phyloP scores from a whole-genome alignment of 768 basidiomycete species.

The Pisolithus microcarpus region DNA sequence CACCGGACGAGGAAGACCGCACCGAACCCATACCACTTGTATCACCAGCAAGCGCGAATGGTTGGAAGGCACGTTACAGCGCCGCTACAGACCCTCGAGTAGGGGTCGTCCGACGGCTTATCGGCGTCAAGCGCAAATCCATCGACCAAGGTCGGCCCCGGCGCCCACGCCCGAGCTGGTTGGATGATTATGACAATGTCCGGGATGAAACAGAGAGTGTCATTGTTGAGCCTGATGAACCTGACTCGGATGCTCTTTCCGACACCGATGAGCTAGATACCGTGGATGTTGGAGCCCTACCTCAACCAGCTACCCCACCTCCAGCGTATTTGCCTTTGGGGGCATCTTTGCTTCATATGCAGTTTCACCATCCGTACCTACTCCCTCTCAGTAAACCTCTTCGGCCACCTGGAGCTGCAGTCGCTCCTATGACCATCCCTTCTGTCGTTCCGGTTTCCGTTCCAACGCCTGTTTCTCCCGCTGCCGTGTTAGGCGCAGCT shows the following conservation, averaged over 20 bases:
- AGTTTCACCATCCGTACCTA: constrained; percentile 58
- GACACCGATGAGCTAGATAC: constrained; percentile 35
- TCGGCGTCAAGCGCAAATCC: constrained; percentile 63
- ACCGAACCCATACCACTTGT: constrained; percentile 19
- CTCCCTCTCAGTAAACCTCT: constrained; percentile 57
- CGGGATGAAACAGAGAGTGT: constrained; percentile 22
- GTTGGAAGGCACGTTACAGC: constrained; percentile 51
- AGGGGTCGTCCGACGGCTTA: constrained; percentile 58
- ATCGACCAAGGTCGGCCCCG: constrained; percentile 31
- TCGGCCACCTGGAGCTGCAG: constrained; percentile 49
- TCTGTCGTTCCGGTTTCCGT: constrained; percentile 44
- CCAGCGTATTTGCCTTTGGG: constrained; percentile 68
- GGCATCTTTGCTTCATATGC: constrained; percentile 57
- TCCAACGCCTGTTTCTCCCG: constrained; percentile 82
- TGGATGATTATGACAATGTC: constrained; percentile 46
- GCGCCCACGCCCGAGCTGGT: constrained; percentile 38
- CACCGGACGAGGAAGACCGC: constrained; percentile 45
- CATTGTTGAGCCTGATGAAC: constrained; percentile 30
- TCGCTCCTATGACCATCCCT: constrained; percentile 38
- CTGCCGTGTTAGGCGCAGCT: constrained; percentile 54
- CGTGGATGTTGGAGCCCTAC: constrained; percentile 20
- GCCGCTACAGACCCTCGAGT: constrained; percentile 66
- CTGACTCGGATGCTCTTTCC: constrained; percentile 33
- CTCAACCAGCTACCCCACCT: constrained; percentile 62
- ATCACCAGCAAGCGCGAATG: constrained; percentile 14